These are phyloP conservation scores for Calophaca sinica DNA, from an alignment of 306 rosid species.

Conservation along the genomic window DNA sequence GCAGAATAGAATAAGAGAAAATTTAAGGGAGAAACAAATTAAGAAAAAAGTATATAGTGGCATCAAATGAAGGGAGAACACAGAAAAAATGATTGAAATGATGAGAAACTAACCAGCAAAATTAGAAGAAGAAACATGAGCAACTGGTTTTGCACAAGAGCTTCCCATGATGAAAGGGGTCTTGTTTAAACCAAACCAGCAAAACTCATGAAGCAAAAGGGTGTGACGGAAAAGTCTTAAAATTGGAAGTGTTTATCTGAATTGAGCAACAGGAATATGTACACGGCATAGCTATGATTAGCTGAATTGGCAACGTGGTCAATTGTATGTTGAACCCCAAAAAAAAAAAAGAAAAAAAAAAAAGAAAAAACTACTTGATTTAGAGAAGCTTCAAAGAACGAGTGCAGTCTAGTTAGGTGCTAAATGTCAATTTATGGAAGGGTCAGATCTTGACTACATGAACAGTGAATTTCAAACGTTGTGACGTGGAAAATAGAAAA, in stretches of 20 bases:
- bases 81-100: too few relatives aligned
- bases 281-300: constrained; percentile 14
- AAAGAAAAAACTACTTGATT: background rate
- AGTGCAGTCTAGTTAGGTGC: background rate
- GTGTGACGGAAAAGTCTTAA: background rate
- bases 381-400: constrained; percentile 34
- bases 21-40: too few relatives aligned
- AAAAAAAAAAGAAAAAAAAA: background rate
- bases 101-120: constrained; percentile 50
- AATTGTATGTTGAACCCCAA: background rate
- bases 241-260: background rate
- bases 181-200: constrained; percentile 9
- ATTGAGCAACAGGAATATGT: constrained; percentile 28
- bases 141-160: constrained; percentile 64
- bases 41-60: too few relatives aligned
- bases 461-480: constrained; percentile 13
- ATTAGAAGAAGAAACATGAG: constrained; percentile 78
- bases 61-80: background rate
- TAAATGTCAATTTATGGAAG: background rate
- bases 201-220: constrained; percentile 35
- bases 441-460: constrained; percentile 37
- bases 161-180: constrained; percentile 67
- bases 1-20: too few relatives aligned
- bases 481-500: background rate
- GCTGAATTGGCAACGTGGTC: constrained; percentile 37